Evolutionary conservation across 352 stramenopile genomes (phyloP), one percentile per base, ranked within the genome.

Genomic region (Phytophthora uliginosa): DNA sequence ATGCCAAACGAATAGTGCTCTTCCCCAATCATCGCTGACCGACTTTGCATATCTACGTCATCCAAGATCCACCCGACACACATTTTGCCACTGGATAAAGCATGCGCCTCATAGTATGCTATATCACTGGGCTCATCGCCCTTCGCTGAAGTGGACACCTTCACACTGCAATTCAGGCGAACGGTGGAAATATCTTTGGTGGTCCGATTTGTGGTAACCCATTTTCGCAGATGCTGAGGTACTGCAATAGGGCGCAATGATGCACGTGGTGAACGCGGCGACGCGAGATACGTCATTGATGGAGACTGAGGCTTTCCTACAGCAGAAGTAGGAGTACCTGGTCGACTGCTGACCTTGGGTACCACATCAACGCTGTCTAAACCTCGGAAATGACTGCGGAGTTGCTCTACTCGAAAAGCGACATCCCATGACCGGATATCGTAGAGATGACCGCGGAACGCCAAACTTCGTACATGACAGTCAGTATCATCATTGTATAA

Each of bases 361-460:
- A 66, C 40, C 22, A 71, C 42, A 17, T 78, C 74, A 2, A 82
- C 55, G 22, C 65, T 78, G 2, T 85, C 72, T n/a, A 93, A 71
- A 2, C 85, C 84, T 15, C 79, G 79, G 1, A 69, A 75, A 38
- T 91, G 85, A 47, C 82, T 89, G 17, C 74, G 73, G 28, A 93
- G 56, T 45, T 93, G 84, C 31, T 93, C 84, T 50, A 65, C 62
- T 17, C 82, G 80, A 28, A 93, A 66, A 1, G 81, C 76, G 7
- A 84, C 82, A 72, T 93, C 76, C 88, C 88, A 95, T 4, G 92
- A 24, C 0, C 82, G 78, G 53, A 93, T 69, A 69, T 92, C 83
- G 22, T 81, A 91, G 8, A 95, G 47, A 38, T 93, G 78, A 0
- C 71, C 74, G 36, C 59, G 48, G 6, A 85, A 56, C 7, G 64